Percentiles rank a stretch among this genome's conserved stretches.
Evolutionary conservation across 495 filamentous ascomycete species (phyloP).

Genomic region (Xylaria longipes): DNA sequence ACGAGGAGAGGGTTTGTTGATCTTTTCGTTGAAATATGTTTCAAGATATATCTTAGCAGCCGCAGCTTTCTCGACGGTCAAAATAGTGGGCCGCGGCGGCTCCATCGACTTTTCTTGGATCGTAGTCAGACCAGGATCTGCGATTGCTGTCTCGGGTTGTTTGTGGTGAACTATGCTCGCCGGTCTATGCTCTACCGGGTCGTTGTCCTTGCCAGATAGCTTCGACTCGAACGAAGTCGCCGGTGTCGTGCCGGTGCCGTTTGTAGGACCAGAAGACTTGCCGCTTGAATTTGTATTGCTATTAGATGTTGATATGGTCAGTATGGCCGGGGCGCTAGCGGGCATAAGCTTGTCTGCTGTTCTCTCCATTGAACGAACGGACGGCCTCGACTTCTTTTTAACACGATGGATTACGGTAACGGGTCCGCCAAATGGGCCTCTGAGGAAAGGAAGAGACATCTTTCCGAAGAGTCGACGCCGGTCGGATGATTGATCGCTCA

Average conservation of each 20-base stretch:
- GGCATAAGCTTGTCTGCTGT: constrained; percentile 27
- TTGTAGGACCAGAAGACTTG: constrained; percentile 40
- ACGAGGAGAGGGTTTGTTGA: constrained; percentile 62
- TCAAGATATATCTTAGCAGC: constrained; percentile 89
- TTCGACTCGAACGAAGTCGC: constrained; percentile 54
- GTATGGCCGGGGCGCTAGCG: constrained; percentile 30
- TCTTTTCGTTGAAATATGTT: constrained; percentile 74
- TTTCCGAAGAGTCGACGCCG: constrained; percentile 44
- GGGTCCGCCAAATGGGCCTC: constrained; percentile 46
- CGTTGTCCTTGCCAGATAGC: constrained; percentile 30
- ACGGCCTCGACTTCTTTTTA: constrained; percentile 44
- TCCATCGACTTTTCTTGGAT: constrained; percentile 50
- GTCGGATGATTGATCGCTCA: constrained; percentile 26
- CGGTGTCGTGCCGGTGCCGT: constrained; percentile 41
- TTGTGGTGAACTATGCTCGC: constrained; percentile 35
- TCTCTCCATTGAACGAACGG: constrained; percentile 36
- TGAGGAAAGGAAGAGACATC: constrained; percentile 52
- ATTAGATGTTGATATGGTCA: constrained; percentile 27
- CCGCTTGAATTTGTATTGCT: constrained; percentile 42
- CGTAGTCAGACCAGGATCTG: constrained; percentile 45
- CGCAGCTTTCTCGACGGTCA: constrained; percentile 77
- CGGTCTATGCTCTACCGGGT: constrained; percentile 34
- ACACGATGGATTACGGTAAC: constrained; percentile 54
- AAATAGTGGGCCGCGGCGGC: constrained; percentile 63
- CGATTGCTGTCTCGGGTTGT: constrained; percentile 32